These are phyloP conservation scores for Arabidopsis arenosa DNA, from an alignment of 345 rosid species.

Conservation along the genomic window DNA sequence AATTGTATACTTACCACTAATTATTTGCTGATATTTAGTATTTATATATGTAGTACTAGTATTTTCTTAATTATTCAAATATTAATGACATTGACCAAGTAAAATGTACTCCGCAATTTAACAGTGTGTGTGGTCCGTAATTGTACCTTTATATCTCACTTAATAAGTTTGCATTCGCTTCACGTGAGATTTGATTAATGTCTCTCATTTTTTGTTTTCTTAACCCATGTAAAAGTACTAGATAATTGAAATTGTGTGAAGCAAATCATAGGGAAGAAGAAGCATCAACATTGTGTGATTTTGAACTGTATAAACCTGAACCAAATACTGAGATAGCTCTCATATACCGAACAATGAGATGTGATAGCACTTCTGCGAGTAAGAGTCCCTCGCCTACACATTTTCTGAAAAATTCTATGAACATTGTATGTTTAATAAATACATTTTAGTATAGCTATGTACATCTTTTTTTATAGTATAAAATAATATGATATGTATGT, in stretches of 20 bases:
- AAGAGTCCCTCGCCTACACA: not conserved
- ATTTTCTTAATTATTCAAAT: not conserved
- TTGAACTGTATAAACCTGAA: too few relatives aligned
- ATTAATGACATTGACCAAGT: conserved; percentile 11
- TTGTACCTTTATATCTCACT: conserved; percentile 20
- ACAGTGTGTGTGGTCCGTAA: not conserved
- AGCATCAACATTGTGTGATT: too few relatives aligned
- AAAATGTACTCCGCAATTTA: not conserved
- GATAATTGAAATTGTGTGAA: too few relatives aligned
- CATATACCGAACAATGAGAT: too few relatives aligned
- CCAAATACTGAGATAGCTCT: too few relatives aligned
- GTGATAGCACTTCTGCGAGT: too few relatives aligned
- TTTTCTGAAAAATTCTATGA: not conserved
- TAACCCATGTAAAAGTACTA: too few relatives aligned
- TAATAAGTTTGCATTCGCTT: conserved; percentile 5
- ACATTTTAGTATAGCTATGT: too few relatives aligned
- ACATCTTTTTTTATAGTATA: too few relatives aligned
- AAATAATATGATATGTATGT: not conserved
- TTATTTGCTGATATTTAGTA: conserved; percentile 10
- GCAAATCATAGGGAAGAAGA: too few relatives aligned
- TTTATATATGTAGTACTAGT: not conserved
- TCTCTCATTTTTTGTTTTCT: not conserved
- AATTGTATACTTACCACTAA: conserved; percentile 5
- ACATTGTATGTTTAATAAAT: not conserved
- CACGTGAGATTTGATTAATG: conserved; percentile 28